Evolutionary conservation across 768 basidiomycete genomes (phyloP).

Genomic region (Holtermannia corniformis): DNA sequence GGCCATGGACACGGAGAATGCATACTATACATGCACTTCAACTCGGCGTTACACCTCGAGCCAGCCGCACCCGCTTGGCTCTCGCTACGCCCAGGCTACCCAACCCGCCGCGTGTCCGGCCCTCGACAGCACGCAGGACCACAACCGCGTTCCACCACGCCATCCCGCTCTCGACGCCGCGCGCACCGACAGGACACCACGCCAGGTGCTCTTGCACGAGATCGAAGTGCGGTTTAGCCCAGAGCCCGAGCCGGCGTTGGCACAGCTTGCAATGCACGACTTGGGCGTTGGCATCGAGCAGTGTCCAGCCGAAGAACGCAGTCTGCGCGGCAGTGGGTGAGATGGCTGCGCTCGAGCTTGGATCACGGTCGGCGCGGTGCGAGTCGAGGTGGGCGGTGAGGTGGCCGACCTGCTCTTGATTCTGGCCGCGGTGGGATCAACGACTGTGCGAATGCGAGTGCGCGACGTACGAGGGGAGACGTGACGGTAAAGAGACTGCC

Average conservation of each 20-base stretch:
- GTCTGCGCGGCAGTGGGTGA: conserved; percentile 4
- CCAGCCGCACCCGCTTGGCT: too few species aligned
- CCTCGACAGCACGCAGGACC: neutral
- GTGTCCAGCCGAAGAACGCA: conserved; percentile 29
- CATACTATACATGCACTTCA: too few species aligned
- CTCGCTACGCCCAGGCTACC: neutral
- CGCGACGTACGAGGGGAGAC: neutral
- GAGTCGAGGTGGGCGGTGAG: neutral
- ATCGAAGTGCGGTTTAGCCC: conserved; percentile 15
- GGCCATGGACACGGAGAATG: too few species aligned
- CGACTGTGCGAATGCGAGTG: neutral
- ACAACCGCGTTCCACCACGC: conserved; percentile 15
- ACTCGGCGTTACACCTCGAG: too few species aligned
- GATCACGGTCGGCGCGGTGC: neutral
- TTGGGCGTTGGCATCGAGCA: conserved; percentile 17
- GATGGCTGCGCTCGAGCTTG: neutral
- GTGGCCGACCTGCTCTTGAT: neutral
- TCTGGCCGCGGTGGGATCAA: too few species aligned
- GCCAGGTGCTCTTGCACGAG: conserved; percentile 20
- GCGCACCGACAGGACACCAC: conserved; percentile 25
- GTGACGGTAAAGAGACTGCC: neutral
- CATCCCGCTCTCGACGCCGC: neutral
- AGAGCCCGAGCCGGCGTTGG: conserved; percentile 23
- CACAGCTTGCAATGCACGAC: conserved; percentile 27
- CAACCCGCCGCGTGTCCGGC: neutral